These are phyloP conservation scores for Microbotryum scabiosae DNA, from an alignment of 1,284 basidiomycete genomes.

Conservation along the genomic window DNA sequence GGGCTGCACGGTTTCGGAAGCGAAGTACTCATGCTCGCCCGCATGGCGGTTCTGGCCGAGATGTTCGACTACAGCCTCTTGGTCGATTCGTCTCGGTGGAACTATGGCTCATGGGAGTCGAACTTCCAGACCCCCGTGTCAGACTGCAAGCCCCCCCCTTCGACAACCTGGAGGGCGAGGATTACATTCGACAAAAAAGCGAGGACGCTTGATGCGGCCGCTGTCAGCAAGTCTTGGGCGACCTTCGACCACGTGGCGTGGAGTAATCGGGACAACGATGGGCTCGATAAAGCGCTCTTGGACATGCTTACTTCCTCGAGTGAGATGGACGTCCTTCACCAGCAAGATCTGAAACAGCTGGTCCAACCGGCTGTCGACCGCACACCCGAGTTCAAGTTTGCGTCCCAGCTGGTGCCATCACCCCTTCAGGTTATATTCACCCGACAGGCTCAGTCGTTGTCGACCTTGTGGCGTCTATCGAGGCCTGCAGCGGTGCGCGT, in stretches of 20 bases:
- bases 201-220: not conserved
- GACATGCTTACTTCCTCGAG: constrained; percentile 7
- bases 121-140: constrained; percentile 3
- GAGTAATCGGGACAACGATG: constrained; percentile 26
- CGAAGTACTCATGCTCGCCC: constrained; percentile 28
- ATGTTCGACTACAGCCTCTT: constrained; percentile 28
- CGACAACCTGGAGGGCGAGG: no score
- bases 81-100: constrained; percentile 27
- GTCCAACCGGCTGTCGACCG: no score
- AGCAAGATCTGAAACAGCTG: constrained; percentile 1
- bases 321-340: constrained; percentile 17
- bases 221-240: constrained; percentile 6
- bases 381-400: no score
- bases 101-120: constrained; percentile 29
- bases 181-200: not conserved
- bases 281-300: constrained; percentile 28
- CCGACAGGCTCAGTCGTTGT: no score
- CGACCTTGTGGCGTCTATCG: no score
- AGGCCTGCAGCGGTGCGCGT: no score
- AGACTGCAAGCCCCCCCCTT: constrained; percentile 4
- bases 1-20: constrained; percentile 32
- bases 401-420: no score
- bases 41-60: constrained; percentile 25
- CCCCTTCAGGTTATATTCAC: no score
- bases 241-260: constrained; percentile 22